Base-by-base conservation (phyloP, 73 alveolate species). In the Paramecium biaurelia region DNA sequence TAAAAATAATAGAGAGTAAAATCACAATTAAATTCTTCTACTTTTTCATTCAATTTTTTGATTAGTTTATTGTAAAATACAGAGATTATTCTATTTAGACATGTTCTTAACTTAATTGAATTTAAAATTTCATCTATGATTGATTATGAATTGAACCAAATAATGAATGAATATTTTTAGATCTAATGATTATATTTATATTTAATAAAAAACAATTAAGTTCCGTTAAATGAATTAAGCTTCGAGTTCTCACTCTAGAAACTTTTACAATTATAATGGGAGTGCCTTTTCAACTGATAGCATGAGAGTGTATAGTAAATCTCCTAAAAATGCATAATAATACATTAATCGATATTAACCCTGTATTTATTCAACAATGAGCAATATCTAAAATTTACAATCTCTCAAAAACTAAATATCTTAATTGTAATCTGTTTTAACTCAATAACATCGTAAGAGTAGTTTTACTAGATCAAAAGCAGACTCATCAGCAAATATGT, bases 191-290 rank as follows among this genome's bases (percentile, higher is more conserved):
- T 53, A 15, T 53, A 18, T 53, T 53, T 53, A 53, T 53, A 53
- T 53, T 53, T 53, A 53, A 53, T 53, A 63, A 63, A 15, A 30
- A 30, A 30, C 21, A 63, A 63, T 63, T 24, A 63, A 63, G 84
- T 63, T 63, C 84, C 84, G 84, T 63, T 63, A 63, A 63, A 63
- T 63, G 84, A 63, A 63, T 63, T 63, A 63, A 63, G 84, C 84
- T 26, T 63, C 84, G 28, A 63, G 45, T 63, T 63, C 84, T 63
- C 84, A 63, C 28, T 30, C 84, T 18, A 72, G 45, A 38, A 72
- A 72, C 45, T 72, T 72, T 38, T 47, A 79, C 23, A 42, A 23
- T 18, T 43, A 42, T 79, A 79, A 79, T 79, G 70, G 72, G 23
- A 79, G 45, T 42, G 90, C 90, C 21, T 79, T 20, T 45, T 79